Evolutionary conservation across 73 alveolate species (phyloP).

Genomic region (Paramecium sonneborni): DNA sequence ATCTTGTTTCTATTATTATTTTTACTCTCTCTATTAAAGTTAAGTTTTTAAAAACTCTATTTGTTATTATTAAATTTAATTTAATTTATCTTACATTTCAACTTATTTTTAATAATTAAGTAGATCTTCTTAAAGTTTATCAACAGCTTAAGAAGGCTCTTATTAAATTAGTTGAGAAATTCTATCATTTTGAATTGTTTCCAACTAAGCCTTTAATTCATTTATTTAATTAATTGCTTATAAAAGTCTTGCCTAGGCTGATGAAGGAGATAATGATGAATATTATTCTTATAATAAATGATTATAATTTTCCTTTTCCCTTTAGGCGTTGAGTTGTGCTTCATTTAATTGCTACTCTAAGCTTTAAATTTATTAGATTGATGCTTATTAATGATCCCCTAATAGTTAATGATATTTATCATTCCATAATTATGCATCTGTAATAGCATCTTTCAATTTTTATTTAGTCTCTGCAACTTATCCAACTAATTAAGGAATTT

Average conservation of each 20-base stretch:
- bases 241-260: neutral
- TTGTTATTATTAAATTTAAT: neutral
- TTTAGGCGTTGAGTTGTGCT: neutral
- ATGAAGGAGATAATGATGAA: neutral
- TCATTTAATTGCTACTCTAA: neutral
- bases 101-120: neutral
- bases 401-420: neutral
- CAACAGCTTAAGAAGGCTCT: neutral
- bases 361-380: neutral
- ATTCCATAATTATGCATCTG: constrained; percentile 13
- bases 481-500: neutral
- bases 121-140: neutral
- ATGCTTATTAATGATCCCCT: neutral
- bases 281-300: neutral
- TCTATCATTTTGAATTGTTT: neutral
- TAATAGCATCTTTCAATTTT: neutral
- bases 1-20: neutral
- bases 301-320: neutral
- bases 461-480: neutral
- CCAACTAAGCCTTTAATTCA: neutral
- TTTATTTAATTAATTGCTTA: neutral
- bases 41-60: neutral
- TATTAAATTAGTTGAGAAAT: neutral
- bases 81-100: neutral
- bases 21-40: neutral